Percentiles rank a stretch among this genome's conserved stretches.
Evolutionary conservation across 768 basidiomycete species (phyloP).

Genomic region (Auricularia auricula-judae): DNA sequence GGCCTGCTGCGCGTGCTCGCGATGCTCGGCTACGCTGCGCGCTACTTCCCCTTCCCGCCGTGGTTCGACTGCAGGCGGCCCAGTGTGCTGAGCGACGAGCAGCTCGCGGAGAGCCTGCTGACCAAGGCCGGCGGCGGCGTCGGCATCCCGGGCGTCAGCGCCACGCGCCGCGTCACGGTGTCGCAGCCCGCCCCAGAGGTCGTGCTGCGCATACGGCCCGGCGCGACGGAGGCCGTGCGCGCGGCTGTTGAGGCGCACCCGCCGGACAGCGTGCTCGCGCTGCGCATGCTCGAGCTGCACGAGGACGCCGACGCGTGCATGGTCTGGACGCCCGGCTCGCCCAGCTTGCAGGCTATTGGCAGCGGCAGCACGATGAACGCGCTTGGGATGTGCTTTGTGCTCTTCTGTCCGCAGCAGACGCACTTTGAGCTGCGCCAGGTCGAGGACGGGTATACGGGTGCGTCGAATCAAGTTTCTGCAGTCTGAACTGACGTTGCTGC

Average conservation of each 20-base stretch:
- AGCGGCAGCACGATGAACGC: not conserved
- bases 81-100: not conserved
- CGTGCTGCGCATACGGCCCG: not conserved
- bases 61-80: not conserved
- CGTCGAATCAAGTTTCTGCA: too few species aligned
- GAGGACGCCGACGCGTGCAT: conserved; percentile 1
- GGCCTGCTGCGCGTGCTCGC: not conserved
- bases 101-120: not conserved
- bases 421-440: not conserved
- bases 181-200: not conserved
- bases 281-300: not conserved
- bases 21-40: not conserved
- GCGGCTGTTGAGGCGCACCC: not conserved
- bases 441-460: not conserved
- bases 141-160: not conserved
- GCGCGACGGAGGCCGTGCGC: not conserved
- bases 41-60: not conserved
- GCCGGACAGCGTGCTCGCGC: not conserved
- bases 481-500: too few species aligned
- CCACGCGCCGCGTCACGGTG: not conserved
- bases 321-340: not conserved
- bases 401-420: not conserved
- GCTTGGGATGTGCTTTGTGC: not conserved
- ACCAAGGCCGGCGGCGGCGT: not conserved
- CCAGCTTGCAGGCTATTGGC: not conserved